Base-by-base conservation (phyloP, 768 basidiomycete genomes). In the Trametes punicea region DNA sequence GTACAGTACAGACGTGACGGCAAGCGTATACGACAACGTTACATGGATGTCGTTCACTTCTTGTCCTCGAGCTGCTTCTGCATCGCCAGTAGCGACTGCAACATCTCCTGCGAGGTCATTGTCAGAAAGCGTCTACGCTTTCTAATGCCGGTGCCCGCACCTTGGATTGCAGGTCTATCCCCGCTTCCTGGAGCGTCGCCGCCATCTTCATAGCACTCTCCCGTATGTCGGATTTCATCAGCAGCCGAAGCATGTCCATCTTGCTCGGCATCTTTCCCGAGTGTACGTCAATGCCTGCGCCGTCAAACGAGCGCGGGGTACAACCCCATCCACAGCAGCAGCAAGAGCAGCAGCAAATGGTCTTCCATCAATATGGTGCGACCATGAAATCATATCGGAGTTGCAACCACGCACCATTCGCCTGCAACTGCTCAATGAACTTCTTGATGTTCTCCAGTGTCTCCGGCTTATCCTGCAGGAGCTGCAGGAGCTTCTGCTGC, bases 121-220 rank as follows among this genome's bases (percentile, higher is more conserved):
- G 11, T 45, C 25, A 25, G 16, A 26, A 3, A 30, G 23, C 3
- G 13, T 33, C 13, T 23, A 25, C 9, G 33, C 21, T 2, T 6
- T 29, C 18, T 6, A 18, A 13, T 5, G 7, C 7, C 11, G 15
- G 31, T 5, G 29, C 18, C 15, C 29, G 3, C n/a, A 51, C 57
- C 42, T 59, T 44, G 10, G 51, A 49, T 40, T 47, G 57, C 20
- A 60, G 3, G 34, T 60, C 53, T 15, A 60, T 60, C 3, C 58
- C 58, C 15, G 58, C 58, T 25, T 55, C 58, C 31, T 60, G 53
- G 34, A 60, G 51, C n/a, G 58, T 53, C 4, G 47, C 38, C 18
- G 49, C 58, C 53, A 60, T 55, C 47, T 55, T 55, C 58, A 55
- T 51, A 23, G 58, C 58, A 39, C 58, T 55, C 44, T 60, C 58